Evolutionary conservation across 2,329 filamentous ascomycete species (phyloP), one percentile per base, ranked within the genome.

Genomic region (Botryotinia narcissicola): DNA sequence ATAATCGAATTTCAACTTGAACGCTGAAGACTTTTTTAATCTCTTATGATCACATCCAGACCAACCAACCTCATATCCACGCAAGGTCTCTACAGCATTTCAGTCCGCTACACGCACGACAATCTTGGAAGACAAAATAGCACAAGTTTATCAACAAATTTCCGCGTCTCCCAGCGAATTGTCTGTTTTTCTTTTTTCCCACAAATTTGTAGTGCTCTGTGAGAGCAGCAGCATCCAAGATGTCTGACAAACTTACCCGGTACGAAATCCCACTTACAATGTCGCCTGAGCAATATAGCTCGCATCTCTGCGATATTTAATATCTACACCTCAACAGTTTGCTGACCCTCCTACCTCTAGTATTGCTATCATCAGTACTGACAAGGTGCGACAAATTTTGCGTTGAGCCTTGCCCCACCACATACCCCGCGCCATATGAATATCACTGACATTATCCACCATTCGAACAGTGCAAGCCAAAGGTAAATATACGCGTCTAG

Each of bases 351-450:
- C 59, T 20, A 37, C 61, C 44, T 79, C 66, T 82, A 97, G 96
- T 92, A 95, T 99, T 86, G 96, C 96, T 81, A 99, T 99, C 86
- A 93, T 99, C 87, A 98, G 95, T 85, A 92, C 89, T 83, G 96
- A 99, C 91, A 98, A 99, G 91, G 94, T 96, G 83, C 81, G 85
- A 75, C 78, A 80, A 81, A 80, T 80, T 80, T 78, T 72, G 71
- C 51, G 69, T 75, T 70, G 74, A 75, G 54, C 80, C 76, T 77
- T 83, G 82, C 83, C 83, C 83, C 83, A 81, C 82, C 80, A 82
- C 77, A 77, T 79, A 78, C 79, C 77, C 75, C 80, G 70, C 32
- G 70, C 32, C 61, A 68, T 54, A 72, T 59, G 71, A 66, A 59
- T 70, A 78, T 79, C 79, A 81, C 81, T 86, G 81, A 85, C 83